Percentiles rank a stretch among this genome's conserved stretches.
Conservation (phyloP, 371 early-diverging fungal species). For the Paraphysoderma sedebokerense region DNA sequence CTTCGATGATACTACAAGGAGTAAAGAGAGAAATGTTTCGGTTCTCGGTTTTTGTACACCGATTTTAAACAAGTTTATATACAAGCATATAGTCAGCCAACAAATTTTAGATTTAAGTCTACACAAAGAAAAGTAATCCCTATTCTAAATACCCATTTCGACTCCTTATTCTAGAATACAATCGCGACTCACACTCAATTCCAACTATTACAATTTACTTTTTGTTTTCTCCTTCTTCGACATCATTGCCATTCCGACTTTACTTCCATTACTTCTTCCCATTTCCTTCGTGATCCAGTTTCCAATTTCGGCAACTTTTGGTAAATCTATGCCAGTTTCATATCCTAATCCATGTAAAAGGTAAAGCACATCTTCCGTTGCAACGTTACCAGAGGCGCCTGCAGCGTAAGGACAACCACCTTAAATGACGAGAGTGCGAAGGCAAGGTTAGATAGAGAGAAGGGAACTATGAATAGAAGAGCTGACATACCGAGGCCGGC, state of each 20-base stretch:
- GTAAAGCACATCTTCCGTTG: slow-evolving; percentile 92
- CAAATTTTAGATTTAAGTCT: no score
- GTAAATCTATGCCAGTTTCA: slow-evolving; percentile 59
- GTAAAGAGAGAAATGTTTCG: no score
- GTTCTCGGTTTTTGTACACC: no score
- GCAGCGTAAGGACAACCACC: slow-evolving; percentile 95
- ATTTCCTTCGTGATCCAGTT: slow-evolving; percentile 66
- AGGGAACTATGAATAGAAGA: no score
- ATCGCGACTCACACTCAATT: no score
- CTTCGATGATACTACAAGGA: no score
- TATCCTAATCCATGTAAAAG: slow-evolving; percentile 74
- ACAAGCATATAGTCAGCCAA: no score
- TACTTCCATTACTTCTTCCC: slow-evolving; percentile 27
- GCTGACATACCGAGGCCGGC: slow-evolving; percentile 52
- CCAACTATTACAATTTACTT: no score
- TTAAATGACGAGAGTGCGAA: slow-evolving; percentile 1
- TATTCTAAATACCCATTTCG: no score
- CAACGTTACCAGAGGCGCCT: slow-evolving; percentile 92
- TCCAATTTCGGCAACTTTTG: slow-evolving; percentile 51
- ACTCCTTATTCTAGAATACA: no score
- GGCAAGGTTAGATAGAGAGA: not conserved
- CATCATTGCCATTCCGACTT: not conserved
- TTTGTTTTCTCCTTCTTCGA: not conserved
- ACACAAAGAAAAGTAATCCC: no score
- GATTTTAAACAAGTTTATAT: no score